Evolutionary conservation across 495 filamentous ascomycete genomes (phyloP).

Genomic region (Tuber brumale): DNA sequence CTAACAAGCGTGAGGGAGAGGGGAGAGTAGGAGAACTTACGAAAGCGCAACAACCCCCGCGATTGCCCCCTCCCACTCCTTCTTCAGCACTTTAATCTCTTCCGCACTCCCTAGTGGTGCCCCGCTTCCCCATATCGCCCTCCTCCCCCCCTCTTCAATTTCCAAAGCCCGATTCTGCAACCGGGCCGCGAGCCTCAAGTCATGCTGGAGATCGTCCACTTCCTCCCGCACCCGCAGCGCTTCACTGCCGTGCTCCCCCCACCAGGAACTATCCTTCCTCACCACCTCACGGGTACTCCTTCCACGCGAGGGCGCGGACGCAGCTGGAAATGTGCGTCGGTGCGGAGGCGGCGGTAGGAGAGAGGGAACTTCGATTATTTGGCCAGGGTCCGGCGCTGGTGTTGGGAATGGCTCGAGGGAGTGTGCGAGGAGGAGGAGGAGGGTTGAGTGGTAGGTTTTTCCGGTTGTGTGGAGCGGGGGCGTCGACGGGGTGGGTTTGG

Average conservation of each 20-base stretch:
- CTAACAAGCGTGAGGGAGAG: neutral
- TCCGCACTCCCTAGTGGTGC: conserved; percentile 5
- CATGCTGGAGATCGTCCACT: conserved; percentile 9
- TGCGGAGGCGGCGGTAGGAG: neutral
- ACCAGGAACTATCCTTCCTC: conserved; percentile 6
- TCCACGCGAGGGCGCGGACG: conserved; percentile 5
- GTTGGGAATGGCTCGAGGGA: conserved; percentile 12
- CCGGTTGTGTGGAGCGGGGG: neutral
- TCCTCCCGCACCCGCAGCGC: conserved; percentile 8
- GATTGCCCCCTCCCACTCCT: conserved; percentile 7
- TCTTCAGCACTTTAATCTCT: conserved; percentile 7
- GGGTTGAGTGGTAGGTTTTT: conserved; percentile 23
- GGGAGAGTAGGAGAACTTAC: neutral
- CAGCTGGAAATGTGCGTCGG: conserved; percentile 11
- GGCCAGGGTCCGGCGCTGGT: conserved; percentile 11
- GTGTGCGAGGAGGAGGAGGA: conserved; percentile 16
- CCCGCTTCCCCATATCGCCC: neutral
- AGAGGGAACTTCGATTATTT: conserved; percentile 22
- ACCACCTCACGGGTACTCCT: neutral
- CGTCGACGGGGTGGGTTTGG: neutral
- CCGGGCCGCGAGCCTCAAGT: conserved; percentile 8
- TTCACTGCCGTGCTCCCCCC: conserved; percentile 1
- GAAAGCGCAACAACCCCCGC: conserved; percentile 5
- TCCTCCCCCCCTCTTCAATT: neutral
- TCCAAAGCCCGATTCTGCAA: conserved; percentile 18